Base-by-base conservation (phyloP, 768 basidiomycete genomes). In the Leccinum longicurvipes region DNA sequence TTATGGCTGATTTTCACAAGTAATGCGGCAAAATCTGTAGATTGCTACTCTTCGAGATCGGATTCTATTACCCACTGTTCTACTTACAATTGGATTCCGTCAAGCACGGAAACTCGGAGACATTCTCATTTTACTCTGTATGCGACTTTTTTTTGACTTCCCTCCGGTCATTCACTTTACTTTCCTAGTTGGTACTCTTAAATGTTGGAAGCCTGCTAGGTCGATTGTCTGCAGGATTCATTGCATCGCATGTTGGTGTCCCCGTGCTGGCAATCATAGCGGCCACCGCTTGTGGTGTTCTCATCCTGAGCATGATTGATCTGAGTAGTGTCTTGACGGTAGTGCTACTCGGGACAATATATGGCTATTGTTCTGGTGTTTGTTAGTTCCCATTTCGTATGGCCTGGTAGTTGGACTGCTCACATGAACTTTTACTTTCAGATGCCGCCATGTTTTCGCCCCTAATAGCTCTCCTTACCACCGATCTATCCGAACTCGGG, bases 71-170 rank as follows among this genome's bases (percentile, higher is more conserved):
- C 46, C 80, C 82, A 14, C 29, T 31, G 11, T 48, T 29, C 17
- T 48, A 48, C 29, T 48, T 31, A 15, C 47, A 48, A 11, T 12
- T 48, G 47, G 47, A 48, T 21, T 28, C 47, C 10, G 29, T 48
- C 28, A 48, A 31, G 19, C 47, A 48, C 14, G 25, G 29, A 29
- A 48, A 48, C 14, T 48, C 47, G 19, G 47, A 48, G 19, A 48
- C 47, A 17, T 67, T 84, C 6, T 79, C 83, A 0, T 84, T 84
- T 56, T 83, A 83, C 58, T 76, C 76, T 29, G 83, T 83, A 51
- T 15, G 67, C 46, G 23, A 47, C 14, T 4, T 1, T 1, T 21
- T 48, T 21, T 15, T 31, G 6, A 69, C 47, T 12, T 4, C 12
- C 2, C 4, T 9, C n/a, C n/a, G 68, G 19, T 21, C 19, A 23